A percentile compares a stretch with the other conserved stretches of the same genome.
Conservation (phyloP, 495 filamentous ascomycete species). For the Aspergillus hancockii region DNA sequence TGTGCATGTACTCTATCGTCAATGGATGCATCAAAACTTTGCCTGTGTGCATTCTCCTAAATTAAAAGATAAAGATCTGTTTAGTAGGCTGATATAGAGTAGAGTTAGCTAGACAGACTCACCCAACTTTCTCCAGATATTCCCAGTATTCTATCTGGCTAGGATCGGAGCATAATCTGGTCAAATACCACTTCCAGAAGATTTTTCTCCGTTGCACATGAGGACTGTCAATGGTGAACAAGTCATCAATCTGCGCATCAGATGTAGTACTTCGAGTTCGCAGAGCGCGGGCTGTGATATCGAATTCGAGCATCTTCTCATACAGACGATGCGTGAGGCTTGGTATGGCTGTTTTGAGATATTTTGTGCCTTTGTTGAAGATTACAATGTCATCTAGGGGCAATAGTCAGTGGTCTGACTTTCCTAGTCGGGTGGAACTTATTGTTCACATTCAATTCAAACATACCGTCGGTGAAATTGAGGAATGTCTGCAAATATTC, state of each 20-base stretch:
- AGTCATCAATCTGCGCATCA: slow-evolving; percentile 48
- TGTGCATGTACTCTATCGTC: slow-evolving; percentile 67
- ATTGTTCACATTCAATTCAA: background rate
- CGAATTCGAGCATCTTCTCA: slow-evolving; percentile 61
- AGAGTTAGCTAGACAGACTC: background rate
- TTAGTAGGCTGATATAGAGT: background rate
- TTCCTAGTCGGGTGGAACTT: background rate
- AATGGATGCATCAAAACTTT: slow-evolving; percentile 25
- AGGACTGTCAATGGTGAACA: slow-evolving; percentile 53
- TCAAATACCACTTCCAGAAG: slow-evolving; percentile 61
- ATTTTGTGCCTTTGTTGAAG: slow-evolving; percentile 56
- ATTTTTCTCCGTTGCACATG: slow-evolving; percentile 65
- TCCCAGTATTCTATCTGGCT: slow-evolving; percentile 63
- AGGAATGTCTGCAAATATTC: slow-evolving; percentile 62
- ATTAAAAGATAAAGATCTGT: background rate
- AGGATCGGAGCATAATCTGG: slow-evolving; percentile 61
- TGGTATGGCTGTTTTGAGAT: slow-evolving; percentile 62
- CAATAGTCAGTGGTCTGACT: background rate
- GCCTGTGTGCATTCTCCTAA: slow-evolving; percentile 16
- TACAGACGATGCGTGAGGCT: slow-evolving; percentile 58
- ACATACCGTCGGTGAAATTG: slow-evolving; percentile 58
- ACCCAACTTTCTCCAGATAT: slow-evolving; percentile 66
- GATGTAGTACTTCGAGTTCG: slow-evolving; percentile 64
- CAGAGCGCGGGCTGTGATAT: slow-evolving; percentile 63
- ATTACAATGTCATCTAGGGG: slow-evolving; percentile 56